Evolutionary conservation across 2,329 filamentous ascomycete species (phyloP).

Genomic region (Nemania abortiva): DNA sequence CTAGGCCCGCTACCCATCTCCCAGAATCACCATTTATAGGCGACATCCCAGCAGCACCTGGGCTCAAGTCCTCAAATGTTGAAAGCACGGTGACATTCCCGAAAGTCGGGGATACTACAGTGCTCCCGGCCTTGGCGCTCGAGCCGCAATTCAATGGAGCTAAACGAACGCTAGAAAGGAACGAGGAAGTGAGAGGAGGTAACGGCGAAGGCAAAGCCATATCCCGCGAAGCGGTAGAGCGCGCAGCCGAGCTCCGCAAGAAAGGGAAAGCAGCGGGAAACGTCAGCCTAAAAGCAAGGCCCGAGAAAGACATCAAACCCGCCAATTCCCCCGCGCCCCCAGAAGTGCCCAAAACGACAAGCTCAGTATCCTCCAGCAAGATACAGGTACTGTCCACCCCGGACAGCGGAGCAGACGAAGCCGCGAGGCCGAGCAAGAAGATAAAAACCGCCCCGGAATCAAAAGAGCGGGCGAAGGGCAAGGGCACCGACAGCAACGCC

Average conservation of each 20-base stretch:
- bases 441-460: slow-evolving; percentile 12
- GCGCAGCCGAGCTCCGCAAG: slow-evolving; percentile 13
- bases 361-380: slow-evolving; percentile 1
- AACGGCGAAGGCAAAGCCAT: slow-evolving; percentile 38
- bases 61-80: neutral
- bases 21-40: neutral
- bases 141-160: neutral
- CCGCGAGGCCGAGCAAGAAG: slow-evolving; percentile 32
- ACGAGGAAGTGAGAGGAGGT: neutral
- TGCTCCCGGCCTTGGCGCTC: neutral
- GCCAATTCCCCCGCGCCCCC: neutral
- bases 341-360: neutral
- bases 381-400: slow-evolving; percentile 1
- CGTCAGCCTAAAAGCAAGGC: neutral
- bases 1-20: neutral
- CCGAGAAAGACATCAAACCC: neutral
- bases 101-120: neutral
- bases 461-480: slow-evolving; percentile 18
- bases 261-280: slow-evolving; percentile 10
- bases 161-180: neutral
- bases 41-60: neutral
- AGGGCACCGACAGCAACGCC: slow-evolving; percentile 46
- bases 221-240: slow-evolving; percentile 47
- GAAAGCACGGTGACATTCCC: neutral
- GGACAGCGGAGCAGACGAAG: slow-evolving; percentile 7